Base-by-base conservation (phyloP, 1,139 yeast species). In the Debaryomycetaceae sp. region DNA sequence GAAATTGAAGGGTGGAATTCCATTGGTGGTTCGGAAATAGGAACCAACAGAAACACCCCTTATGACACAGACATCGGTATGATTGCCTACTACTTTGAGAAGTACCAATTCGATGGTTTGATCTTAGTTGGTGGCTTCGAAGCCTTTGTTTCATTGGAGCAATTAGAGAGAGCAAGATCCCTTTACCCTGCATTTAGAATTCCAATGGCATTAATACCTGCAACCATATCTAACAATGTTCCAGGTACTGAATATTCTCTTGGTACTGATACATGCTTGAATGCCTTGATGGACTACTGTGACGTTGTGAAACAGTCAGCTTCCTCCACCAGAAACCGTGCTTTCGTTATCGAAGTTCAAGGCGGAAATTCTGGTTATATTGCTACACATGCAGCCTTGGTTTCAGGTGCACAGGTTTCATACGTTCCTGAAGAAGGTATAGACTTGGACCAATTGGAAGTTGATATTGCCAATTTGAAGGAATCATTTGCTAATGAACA, bases 291-390 rank as follows among this genome's bases (percentile, higher is more conserved):
- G 50, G 79, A 81, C 38, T 85, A 85, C 63, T 83, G 91, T 65
- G 94, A 85, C 57, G 83, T 83, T 17, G 81, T 85, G 42, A 83
- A 84, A 58, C 91, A 82, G 59, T 78, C 85, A 39, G 94, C 94
- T 2, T 79, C 88, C 15, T 84, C 92, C 9, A 76, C 89, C 6
- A 75, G 92, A 70, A 79, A 83, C 59, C 73, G 92, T 57, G 87
- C 81, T 14, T 85, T 85, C 54, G 85, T 85, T 36, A 83, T 84
- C 45, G 92, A 85, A 61, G 91, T 84, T n/a, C 92, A 85, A 63
- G 94, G 94, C 51, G 94, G 94, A 38, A 81, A 85, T 58, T 82
- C 87, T 19, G 94, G 94, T 35, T 85, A 78, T 56, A 79, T 85
- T 52, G 89, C 92, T 17, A 75, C 87, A 9, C 80, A 66, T 60